Evolutionary conservation across 106 monocot genomes (phyloP).

Genomic region (Hemerocallis citrina): DNA sequence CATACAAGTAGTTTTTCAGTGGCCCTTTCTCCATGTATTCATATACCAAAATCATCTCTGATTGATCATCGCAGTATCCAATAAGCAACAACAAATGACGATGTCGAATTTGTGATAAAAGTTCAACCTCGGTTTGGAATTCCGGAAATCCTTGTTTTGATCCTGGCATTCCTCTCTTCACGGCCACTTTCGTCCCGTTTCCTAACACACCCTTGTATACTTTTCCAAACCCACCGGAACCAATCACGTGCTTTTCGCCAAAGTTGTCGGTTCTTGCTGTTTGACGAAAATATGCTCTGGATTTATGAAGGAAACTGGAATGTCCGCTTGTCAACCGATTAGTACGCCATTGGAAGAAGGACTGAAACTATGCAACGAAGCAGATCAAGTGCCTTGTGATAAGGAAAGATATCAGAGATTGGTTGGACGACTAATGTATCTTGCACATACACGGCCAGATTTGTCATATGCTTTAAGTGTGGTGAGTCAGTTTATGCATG

Average conservation of each 20-base stretch:
- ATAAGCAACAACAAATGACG: slow-evolving; percentile 54
- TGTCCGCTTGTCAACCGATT: too few relatives aligned
- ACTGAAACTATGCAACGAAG: too few relatives aligned
- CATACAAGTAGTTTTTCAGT: slow-evolving; percentile 34
- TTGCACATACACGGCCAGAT: too few relatives aligned
- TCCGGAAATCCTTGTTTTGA: slow-evolving; percentile 48
- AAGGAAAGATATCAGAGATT: too few relatives aligned
- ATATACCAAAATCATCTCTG: slow-evolving; percentile 58
- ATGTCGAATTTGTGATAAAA: slow-evolving; percentile 55
- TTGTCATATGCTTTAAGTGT: too few relatives aligned
- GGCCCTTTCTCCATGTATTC: slow-evolving; percentile 66
- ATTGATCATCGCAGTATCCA: slow-evolving; percentile 57
- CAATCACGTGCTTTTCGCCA: slow-evolving; percentile 24
- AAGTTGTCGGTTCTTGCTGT: slow-evolving; percentile 48
- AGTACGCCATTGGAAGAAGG: too few relatives aligned
- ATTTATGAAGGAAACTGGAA: too few relatives aligned
- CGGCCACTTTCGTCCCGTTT: slow-evolving; percentile 48
- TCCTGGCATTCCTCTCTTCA: slow-evolving; percentile 33
- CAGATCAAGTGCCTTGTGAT: too few relatives aligned
- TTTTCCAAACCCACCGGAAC: slow-evolving; percentile 55
- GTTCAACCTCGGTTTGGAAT: slow-evolving; percentile 47
- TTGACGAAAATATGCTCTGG: too few relatives aligned
- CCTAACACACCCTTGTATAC: slow-evolving; percentile 49
- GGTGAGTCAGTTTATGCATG: too few relatives aligned
- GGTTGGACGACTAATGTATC: too few relatives aligned